Percentiles rank a stretch among this genome's conserved stretches.
phyloP scores from a whole-genome alignment of 768 basidiomycete species.

The Panus rudis region DNA sequence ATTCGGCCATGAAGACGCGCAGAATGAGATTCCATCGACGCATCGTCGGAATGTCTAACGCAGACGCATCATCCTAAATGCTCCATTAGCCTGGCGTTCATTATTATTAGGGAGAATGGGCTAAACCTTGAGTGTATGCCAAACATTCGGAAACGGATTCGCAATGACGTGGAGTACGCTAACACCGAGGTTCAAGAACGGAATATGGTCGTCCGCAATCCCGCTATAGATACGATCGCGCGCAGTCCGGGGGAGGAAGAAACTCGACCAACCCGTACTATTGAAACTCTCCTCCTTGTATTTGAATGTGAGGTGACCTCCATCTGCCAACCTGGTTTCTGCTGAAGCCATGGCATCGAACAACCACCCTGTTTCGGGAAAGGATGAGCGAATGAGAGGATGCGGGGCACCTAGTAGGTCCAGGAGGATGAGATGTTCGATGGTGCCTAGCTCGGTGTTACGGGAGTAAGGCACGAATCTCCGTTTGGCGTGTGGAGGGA shows the following conservation, averaged over 20 bases:
- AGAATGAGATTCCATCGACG: conserved; percentile 85
- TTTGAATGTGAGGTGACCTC: conserved; percentile 53
- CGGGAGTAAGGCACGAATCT: conserved; percentile 40
- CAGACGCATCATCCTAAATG: conserved; percentile 79
- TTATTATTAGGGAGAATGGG: conserved; percentile 4
- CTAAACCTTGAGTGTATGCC: conserved; percentile 71
- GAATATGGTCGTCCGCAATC: conserved; percentile 91
- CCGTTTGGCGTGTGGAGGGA: conserved; percentile 52
- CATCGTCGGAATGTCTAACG: conserved; percentile 79
- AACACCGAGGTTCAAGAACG: conserved; percentile 80
- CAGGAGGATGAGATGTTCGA: conserved; percentile 88
- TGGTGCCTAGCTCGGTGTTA: conserved; percentile 61
- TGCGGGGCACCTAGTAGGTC: conserved; percentile 81
- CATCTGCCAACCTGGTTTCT: conserved; percentile 65
- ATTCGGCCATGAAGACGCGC: conserved; percentile 85
- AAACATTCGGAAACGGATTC: conserved; percentile 82
- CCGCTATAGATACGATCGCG: conserved; percentile 39
- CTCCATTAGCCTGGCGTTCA: not conserved
- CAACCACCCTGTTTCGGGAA: conserved; percentile 86
- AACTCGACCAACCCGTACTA: conserved; percentile 48
- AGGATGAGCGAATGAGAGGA: conserved; percentile 77
- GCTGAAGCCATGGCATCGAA: conserved; percentile 69
- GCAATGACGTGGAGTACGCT: conserved; percentile 87
- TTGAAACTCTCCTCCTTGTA: conserved; percentile 34
- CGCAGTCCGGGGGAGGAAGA: conserved; percentile 50